phyloP scores from a whole-genome alignment of 352 stramenopile genomes.

The Pelagophyceae sp. region DNA sequence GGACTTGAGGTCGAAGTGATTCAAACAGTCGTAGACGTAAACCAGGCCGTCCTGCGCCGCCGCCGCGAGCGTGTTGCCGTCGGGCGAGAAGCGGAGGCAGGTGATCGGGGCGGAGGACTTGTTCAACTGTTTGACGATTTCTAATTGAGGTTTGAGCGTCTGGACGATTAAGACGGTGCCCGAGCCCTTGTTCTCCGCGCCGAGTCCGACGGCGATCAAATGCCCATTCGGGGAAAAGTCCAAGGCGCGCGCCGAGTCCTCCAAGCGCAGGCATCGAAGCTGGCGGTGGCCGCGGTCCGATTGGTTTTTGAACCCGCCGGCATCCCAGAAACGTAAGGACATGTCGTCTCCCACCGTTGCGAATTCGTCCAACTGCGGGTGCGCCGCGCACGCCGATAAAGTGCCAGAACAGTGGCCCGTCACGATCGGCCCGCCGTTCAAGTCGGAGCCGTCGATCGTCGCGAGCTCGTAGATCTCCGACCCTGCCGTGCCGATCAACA shows the following conservation, averaged over 20 bases:
- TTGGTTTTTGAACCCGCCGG: constrained; percentile 30
- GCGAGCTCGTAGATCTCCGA: constrained; percentile 39
- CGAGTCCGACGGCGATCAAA: constrained; percentile 62
- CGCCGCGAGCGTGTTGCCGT: constrained; percentile 62
- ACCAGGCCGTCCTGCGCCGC: constrained; percentile 61
- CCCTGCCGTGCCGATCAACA: constrained; percentile 32
- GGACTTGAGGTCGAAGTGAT: constrained; percentile 37
- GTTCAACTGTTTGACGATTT: constrained; percentile 25
- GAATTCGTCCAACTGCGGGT: constrained; percentile 48
- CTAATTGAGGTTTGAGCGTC: constrained; percentile 27
- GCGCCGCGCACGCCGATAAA: constrained; percentile 53
- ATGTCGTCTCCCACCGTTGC: constrained; percentile 62
- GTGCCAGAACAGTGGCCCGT: constrained; percentile 62
- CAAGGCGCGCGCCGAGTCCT: constrained; percentile 49
- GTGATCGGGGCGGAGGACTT: constrained; percentile 31
- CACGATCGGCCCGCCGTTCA: constrained; percentile 44
- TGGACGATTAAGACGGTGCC: constrained; percentile 6
- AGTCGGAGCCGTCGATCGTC: constrained; percentile 28
- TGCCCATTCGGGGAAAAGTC: constrained; percentile 69
- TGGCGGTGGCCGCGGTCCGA: constrained; percentile 61
- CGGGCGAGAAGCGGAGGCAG: constrained; percentile 54
- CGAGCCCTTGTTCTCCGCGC: constrained; percentile 22
- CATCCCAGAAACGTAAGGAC: constrained; percentile 63
- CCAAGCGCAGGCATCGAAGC: constrained; percentile 58
- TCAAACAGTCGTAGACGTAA: constrained; percentile 45